Percentiles rank a stretch among this genome's conserved stretches.
Conservation (phyloP, 2,329 filamentous ascomycete species). For the Nectriaceae sp. region DNA sequence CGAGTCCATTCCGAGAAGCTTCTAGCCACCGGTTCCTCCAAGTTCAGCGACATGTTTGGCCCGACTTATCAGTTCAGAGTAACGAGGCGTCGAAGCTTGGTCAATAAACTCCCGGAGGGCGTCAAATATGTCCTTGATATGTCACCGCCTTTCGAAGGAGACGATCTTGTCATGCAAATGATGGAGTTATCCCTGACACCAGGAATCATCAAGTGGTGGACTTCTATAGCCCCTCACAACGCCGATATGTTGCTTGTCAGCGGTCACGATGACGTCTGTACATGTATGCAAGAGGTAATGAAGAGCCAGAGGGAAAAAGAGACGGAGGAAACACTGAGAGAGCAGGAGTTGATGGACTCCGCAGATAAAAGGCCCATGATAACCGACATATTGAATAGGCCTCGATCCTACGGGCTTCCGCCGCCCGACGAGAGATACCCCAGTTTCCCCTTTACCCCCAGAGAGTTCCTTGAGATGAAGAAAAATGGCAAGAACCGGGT, state of each 20-base stretch:
- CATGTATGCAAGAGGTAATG: slow-evolving; percentile 24
- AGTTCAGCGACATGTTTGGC: slow-evolving; percentile 48
- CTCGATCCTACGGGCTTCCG: not conserved
- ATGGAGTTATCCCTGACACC: slow-evolving; percentile 59
- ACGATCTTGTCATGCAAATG: slow-evolving; percentile 61
- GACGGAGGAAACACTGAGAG: not conserved
- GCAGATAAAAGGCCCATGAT: not conserved
- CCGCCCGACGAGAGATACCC: not conserved
- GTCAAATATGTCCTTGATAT: slow-evolving; percentile 64
- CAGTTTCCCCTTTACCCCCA: slow-evolving; percentile 3
- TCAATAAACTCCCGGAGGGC: slow-evolving; percentile 39
- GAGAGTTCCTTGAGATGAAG: slow-evolving; percentile 24
- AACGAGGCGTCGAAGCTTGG: slow-evolving; percentile 38
- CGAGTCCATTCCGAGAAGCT: slow-evolving; percentile 50
- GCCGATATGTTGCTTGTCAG: slow-evolving; percentile 33
- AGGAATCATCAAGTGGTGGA: slow-evolving; percentile 58
- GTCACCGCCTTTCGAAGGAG: slow-evolving; percentile 62
- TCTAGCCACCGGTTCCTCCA: slow-evolving; percentile 45
- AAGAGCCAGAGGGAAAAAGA: not conserved
- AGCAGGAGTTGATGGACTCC: not conserved
- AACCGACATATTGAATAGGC: too few relatives aligned
- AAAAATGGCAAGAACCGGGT: slow-evolving; percentile 15
- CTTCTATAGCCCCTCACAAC: slow-evolving; percentile 35
- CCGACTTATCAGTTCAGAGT: slow-evolving; percentile 43
- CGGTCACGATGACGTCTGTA: slow-evolving; percentile 46